These are phyloP conservation scores for Saccharomyces mikatae DNA, from an alignment of 805 yeast genomes.

Conservation along the genomic window DNA sequence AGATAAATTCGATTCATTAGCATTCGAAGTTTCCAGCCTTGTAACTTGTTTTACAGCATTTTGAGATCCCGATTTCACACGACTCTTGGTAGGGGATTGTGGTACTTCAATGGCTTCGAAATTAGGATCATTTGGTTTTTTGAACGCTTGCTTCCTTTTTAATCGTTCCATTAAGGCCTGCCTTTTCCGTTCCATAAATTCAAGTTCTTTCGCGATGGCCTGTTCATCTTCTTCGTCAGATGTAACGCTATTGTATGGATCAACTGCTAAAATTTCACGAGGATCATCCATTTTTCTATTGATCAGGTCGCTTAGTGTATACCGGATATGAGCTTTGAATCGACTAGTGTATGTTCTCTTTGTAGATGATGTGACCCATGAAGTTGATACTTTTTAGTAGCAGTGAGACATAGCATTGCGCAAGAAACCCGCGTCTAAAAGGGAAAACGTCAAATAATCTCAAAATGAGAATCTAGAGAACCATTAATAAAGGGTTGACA, in stretches of 20 bases:
- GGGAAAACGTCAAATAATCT: neutral
- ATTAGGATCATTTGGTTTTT: slow-evolving; percentile 15
- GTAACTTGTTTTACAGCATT: neutral
- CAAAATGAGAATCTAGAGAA: neutral
- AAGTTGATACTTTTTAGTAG: neutral
- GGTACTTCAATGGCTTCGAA: slow-evolving; percentile 20
- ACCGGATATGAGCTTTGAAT: neutral
- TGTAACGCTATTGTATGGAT: slow-evolving; percentile 15
- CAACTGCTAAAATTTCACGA: slow-evolving; percentile 14
- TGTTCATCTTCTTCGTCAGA: slow-evolving; percentile 20
- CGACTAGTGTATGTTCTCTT: neutral
- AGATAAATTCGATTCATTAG: slow-evolving; percentile 8
- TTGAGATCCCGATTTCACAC: slow-evolving; percentile 1
- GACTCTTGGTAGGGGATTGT: slow-evolving; percentile 28
- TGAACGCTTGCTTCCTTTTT: slow-evolving; percentile 10
- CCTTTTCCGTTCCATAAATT: slow-evolving; percentile 22
- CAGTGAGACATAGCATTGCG: neutral
- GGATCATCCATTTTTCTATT: slow-evolving; percentile 21
- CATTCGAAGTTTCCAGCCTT: neutral
- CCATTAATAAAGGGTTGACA: no score
- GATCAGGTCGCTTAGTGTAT: neutral
- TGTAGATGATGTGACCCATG: neutral
- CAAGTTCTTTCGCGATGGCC: slow-evolving; percentile 15
- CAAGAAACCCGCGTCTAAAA: neutral
- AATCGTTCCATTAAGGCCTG: slow-evolving; percentile 22